Conservation (phyloP, 129 eudicot genomes). For the Glebionis coronaria region DNA sequence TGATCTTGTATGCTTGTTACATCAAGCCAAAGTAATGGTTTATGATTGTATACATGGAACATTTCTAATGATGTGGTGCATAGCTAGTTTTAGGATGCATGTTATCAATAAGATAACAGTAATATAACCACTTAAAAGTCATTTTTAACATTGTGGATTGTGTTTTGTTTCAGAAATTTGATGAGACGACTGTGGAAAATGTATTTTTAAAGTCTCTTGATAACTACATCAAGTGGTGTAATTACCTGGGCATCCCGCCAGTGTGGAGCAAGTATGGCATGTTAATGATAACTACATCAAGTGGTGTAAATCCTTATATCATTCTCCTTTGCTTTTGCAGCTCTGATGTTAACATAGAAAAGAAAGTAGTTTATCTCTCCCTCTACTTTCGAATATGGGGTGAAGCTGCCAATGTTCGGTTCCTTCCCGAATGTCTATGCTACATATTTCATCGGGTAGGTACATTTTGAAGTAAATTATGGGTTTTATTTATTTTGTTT, state of each 20-base stretch:
- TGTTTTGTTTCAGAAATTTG: slow-evolving; percentile 65
- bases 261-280: slow-evolving; percentile 89
- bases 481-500: neutral
- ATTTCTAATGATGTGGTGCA: too few relatives aligned
- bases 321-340: slow-evolving; percentile 41
- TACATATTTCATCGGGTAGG: slow-evolving; percentile 98
- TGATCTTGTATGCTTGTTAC: too few relatives aligned
- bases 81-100: neutral
- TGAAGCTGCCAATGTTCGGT: slow-evolving; percentile 89
- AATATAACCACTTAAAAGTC: too few relatives aligned
- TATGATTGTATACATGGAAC: too few relatives aligned
- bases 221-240: slow-evolving; percentile 93
- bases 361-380: slow-evolving; percentile 66
- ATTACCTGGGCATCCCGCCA: slow-evolving; percentile 58
- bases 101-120: neutral
- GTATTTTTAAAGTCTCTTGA: slow-evolving; percentile 87
- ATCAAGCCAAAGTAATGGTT: too few relatives aligned
- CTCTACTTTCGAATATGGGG: slow-evolving; percentile 93
- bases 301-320: neutral
- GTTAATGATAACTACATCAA: too few relatives aligned
- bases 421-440: slow-evolving; percentile 98
- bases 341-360: slow-evolving; percentile 79
- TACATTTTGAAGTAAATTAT: neutral
- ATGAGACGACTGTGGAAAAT: slow-evolving; percentile 85
- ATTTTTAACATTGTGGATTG: slow-evolving; percentile 6